phyloP scores from a whole-genome alignment of 2,329 filamentous ascomycete genomes.

The Ceratocystis papillata region DNA sequence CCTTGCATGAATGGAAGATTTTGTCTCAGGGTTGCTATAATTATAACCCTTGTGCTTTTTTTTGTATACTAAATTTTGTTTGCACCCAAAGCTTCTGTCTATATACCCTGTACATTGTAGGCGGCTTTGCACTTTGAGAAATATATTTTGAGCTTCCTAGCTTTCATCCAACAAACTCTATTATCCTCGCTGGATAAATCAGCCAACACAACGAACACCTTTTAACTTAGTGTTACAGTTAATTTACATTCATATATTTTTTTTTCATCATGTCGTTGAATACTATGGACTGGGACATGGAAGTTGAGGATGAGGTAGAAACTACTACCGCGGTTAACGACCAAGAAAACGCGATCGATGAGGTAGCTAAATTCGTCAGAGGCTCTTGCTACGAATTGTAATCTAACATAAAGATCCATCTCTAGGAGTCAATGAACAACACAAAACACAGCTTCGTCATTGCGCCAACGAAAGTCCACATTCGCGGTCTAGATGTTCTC shows the following conservation, averaged over 20 bases:
- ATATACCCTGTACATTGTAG: no score
- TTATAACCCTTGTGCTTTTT: background rate
- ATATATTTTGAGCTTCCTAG: background rate
- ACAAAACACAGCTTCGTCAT: background rate
- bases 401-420: background rate
- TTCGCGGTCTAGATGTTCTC: conserved; percentile 72
- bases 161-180: background rate
- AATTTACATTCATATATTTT: background rate
- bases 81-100: no score
- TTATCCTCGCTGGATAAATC: background rate
- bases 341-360: conserved; percentile 1
- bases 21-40: background rate
- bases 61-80: background rate
- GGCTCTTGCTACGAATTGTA: background rate
- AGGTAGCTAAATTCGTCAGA: background rate
- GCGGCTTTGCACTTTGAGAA: no score
- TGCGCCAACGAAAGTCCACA: conserved; percentile 54
- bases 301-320: conserved; percentile 55
- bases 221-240: background rate
- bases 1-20: background rate
- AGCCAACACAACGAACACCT: background rate
- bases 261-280: conserved; percentile 28
- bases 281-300: conserved; percentile 58
- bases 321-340: conserved; percentile 23
- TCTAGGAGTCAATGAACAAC: background rate